Evolutionary conservation across 177 flowering plant species (phyloP), one percentile per base, ranked within the genome.

Genomic region (Telopea speciosissima): DNA sequence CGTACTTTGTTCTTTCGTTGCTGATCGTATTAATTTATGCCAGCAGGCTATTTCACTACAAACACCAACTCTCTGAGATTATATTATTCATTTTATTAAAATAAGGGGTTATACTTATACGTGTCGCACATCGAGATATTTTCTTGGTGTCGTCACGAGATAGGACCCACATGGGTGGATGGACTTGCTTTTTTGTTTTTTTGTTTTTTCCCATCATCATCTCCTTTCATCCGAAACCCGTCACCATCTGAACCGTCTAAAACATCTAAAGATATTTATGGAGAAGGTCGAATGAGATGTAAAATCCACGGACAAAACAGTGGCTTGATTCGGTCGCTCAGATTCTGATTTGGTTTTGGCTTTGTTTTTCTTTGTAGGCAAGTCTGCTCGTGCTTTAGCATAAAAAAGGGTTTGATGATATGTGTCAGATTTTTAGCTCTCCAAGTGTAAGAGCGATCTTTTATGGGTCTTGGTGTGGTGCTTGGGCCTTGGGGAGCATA

Each of bases 281-380:
- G 8, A 36, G 40, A 36, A 36, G 40, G 40, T 36, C 40, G 40
- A 36, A 36, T 36, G 40, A 36, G 40, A 36, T 36, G 40, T 36
- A 36, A 36, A 36, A 36, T 36, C 40, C 40, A 36, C 40, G 40
- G 40, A 8, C 4, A 23, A 60, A 60, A 68, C 52, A 74, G 68
- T 65, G 81, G 28, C 65, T 49, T 62, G 79, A 76, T 71, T 73
- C 71, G 82, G 70, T 73, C 66, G 71, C 22, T 70, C 0, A 58
- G 74, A 63, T 73, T 73, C 68, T 3, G 77, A 73, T 73, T 73
- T 31, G 70, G 49, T 76, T 67, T 68, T 19, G 68, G 69, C 63
- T 23, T 74, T n/a, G n/a, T n/a, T n/a, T 28, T 28, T 2, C 31
- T 28, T 28, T 28, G 31, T 66, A 64, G 40, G 76, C 54, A 11